Conservation (phyloP, 805 yeast genomes). For the Yamadazyma olivae region DNA sequence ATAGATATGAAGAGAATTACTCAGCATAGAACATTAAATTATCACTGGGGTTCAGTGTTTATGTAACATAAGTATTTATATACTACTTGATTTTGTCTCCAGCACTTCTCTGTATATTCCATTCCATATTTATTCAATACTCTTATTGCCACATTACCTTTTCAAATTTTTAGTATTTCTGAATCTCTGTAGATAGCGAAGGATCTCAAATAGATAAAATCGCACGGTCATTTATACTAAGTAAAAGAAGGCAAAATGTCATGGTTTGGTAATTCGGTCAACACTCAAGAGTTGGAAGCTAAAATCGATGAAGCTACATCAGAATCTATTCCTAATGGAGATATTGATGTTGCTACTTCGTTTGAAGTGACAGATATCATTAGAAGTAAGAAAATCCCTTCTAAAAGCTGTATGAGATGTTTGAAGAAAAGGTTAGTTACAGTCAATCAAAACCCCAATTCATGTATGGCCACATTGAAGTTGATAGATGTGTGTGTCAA, state of each 20-base stretch:
- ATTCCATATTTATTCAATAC: too few species aligned
- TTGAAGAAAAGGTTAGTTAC: constrained; percentile 68
- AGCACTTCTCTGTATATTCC: too few species aligned
- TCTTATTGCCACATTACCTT: too few species aligned
- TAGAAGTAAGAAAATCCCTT: constrained; percentile 72
- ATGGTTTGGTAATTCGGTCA: constrained; percentile 45
- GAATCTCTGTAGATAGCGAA: too few species aligned
- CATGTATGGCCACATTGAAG: constrained; percentile 70
- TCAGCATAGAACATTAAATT: too few species aligned
- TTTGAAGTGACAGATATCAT: constrained; percentile 86
- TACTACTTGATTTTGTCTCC: too few species aligned
- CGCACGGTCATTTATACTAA: neutral
- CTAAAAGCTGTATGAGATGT: constrained; percentile 83
- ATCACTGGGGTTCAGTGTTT: too few species aligned
- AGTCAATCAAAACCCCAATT: constrained; percentile 70
- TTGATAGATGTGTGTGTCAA: constrained; percentile 84
- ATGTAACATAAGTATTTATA: too few species aligned
- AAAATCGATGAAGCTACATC: constrained; percentile 77
- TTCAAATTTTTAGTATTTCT: too few species aligned
- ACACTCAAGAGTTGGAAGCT: constrained; percentile 48
- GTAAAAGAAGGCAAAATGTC: constrained; percentile 34
- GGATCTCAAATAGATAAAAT: too few species aligned
- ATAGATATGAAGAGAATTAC: too few species aligned
- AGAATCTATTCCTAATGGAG: constrained; percentile 90
- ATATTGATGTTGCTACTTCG: constrained; percentile 66